A percentile compares a stretch with the other conserved stretches of the same genome.
These are phyloP conservation scores for Colletotrichum karsti DNA, from an alignment of 2,329 filamentous ascomycete species.

Conservation along the genomic window DNA sequence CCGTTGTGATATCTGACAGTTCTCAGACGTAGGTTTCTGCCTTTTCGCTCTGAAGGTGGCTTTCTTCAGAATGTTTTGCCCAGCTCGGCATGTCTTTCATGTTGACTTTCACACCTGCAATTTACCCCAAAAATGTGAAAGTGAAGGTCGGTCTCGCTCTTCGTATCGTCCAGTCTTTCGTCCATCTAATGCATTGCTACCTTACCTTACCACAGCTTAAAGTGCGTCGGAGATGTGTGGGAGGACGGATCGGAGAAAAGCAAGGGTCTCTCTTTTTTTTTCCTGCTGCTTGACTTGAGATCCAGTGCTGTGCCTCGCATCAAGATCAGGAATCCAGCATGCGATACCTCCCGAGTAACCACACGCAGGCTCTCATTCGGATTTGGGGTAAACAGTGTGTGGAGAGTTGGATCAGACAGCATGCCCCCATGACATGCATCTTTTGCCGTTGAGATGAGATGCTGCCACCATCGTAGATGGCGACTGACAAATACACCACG, in stretches of 20 bases:
- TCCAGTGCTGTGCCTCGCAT: background rate
- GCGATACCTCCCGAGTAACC: background rate
- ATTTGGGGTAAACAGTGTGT: background rate
- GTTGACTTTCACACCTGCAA: background rate
- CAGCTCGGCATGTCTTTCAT: background rate
- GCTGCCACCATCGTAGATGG: background rate
- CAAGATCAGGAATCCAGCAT: background rate
- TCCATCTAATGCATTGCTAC: background rate
- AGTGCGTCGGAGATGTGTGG: background rate
- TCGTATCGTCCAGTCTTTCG: background rate
- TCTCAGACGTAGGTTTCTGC: no score
- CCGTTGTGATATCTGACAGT: no score
- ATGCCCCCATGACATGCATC: background rate
- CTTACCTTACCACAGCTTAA: background rate
- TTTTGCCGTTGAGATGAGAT: background rate
- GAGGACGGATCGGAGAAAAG: background rate
- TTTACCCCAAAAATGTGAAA: background rate
- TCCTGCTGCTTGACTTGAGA: background rate
- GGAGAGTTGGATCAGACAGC: background rate
- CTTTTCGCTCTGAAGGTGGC: background rate
- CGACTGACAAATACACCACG: background rate
- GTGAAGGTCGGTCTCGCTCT: background rate
- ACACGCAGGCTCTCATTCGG: background rate
- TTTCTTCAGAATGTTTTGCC: background rate
- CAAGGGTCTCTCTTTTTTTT: background rate